Percentiles rank a stretch among this genome's conserved stretches.
Conservation (phyloP, 805 yeast genomes). For the Saitoella complicata region DNA sequence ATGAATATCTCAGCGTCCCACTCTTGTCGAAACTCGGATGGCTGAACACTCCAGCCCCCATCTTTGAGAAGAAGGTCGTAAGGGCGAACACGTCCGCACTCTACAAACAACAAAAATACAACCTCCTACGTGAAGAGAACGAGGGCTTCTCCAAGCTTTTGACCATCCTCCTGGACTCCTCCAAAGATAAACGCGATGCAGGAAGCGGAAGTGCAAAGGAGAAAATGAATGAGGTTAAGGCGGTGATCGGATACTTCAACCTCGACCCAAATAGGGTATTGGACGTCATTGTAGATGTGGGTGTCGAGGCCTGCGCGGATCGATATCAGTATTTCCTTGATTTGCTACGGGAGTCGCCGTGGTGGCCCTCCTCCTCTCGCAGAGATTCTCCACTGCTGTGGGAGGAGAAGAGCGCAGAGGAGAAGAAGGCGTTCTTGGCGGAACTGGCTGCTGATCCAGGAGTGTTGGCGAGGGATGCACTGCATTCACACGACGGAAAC, state of each 20-base stretch:
- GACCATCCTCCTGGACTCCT: conserved; percentile 30
- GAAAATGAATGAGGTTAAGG: conserved; percentile 33
- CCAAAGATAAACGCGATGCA: conserved; percentile 23
- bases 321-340: conserved; percentile 32
- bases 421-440: too few species aligned
- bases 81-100: conserved; percentile 31
- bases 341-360: conserved; percentile 37
- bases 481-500: conserved; percentile 34
- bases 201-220: too few species aligned
- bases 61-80: conserved; percentile 23
- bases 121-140: conserved; percentile 53
- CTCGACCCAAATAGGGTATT: conserved; percentile 59
- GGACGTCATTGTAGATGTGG: conserved; percentile 43
- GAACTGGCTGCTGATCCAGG: not conserved
- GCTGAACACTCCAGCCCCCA: too few species aligned
- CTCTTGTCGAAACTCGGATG: too few species aligned
- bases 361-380: conserved; percentile 53
- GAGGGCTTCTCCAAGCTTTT: conserved; percentile 62
- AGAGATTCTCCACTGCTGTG: too few species aligned
- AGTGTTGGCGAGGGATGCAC: not conserved
- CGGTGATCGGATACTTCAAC: conserved; percentile 55
- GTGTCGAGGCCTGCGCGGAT: conserved; percentile 27
- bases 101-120: conserved; percentile 38
- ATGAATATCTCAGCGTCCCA: too few species aligned
- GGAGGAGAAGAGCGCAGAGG: too few species aligned